Conservation (phyloP, 495 filamentous ascomycete genomes). For the Hypomontagnella monticulosa region DNA sequence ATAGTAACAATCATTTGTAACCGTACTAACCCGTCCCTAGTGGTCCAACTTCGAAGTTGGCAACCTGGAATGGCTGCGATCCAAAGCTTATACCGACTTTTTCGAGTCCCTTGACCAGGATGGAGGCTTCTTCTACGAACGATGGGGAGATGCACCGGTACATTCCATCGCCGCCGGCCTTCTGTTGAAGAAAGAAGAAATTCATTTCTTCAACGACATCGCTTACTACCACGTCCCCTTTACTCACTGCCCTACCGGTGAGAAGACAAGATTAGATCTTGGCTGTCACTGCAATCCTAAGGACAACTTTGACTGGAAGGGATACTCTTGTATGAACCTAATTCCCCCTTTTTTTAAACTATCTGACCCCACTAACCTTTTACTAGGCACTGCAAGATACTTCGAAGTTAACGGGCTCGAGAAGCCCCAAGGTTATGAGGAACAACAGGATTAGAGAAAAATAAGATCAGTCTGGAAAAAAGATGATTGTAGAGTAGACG, state of each 20-base stretch:
- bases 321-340: constrained; percentile 82
- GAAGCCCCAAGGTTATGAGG: constrained; percentile 84
- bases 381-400: constrained; percentile 76
- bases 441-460: constrained; percentile 65
- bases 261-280: constrained; percentile 78
- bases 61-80: constrained; percentile 83
- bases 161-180: constrained; percentile 93
- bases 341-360: neutral
- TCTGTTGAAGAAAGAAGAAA: constrained; percentile 87
- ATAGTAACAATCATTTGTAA: neutral
- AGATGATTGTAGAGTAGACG: constrained; percentile 35
- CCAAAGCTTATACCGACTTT: constrained; percentile 80
- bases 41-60: constrained; percentile 96
- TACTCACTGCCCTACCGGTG: constrained; percentile 93
- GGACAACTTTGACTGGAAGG: constrained; percentile 99
- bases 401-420: constrained; percentile 81
- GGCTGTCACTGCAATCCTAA: constrained; percentile 95
- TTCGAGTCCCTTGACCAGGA: constrained; percentile 82
- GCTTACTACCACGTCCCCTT: constrained; percentile 99
- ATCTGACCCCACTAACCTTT: constrained; percentile 16
- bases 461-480: constrained; percentile 10
- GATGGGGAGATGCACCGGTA: constrained; percentile 91
- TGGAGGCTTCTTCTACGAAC: constrained; percentile 92
- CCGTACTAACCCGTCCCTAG: constrained; percentile 53
- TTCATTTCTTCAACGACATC: constrained; percentile 99